These are phyloP conservation scores for Solanum aculeatissimum DNA, from an alignment of 305 asterid species.

Conservation along the genomic window DNA sequence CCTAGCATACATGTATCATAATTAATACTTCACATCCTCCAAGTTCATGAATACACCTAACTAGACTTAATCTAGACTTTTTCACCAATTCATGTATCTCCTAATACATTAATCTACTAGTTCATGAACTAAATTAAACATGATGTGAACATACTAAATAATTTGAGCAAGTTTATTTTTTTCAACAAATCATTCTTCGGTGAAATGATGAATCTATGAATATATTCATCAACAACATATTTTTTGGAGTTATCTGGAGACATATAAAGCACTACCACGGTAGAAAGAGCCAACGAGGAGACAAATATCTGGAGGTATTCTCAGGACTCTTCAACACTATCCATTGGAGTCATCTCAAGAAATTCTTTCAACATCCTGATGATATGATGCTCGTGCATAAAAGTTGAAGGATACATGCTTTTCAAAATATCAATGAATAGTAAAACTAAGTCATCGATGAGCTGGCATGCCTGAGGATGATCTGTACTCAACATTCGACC, in stretches of 20 bases:
- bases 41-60: too few species aligned
- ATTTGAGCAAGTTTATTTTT: too few species aligned
- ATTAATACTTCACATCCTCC: too few species aligned
- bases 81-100: too few species aligned
- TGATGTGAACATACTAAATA: too few species aligned
- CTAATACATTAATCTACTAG: too few species aligned
- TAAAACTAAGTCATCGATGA: background rate
- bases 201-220: conserved; percentile 2
- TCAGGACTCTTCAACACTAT: background rate
- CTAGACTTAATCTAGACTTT: too few species aligned
- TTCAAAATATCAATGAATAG: background rate
- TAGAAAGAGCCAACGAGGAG: background rate
- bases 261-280: conserved; percentile 1
- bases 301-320: background rate
- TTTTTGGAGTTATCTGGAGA: background rate
- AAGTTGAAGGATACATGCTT: background rate
- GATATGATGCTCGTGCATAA: too few species aligned
- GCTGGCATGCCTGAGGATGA: background rate
- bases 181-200: background rate
- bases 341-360: background rate
- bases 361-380: background rate
- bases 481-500: background rate
- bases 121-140: too few species aligned
- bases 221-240: background rate
- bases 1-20: too few species aligned